Conservation (phyloP, 164 flowering plant genomes). For the Buxus sempervirens region DNA sequence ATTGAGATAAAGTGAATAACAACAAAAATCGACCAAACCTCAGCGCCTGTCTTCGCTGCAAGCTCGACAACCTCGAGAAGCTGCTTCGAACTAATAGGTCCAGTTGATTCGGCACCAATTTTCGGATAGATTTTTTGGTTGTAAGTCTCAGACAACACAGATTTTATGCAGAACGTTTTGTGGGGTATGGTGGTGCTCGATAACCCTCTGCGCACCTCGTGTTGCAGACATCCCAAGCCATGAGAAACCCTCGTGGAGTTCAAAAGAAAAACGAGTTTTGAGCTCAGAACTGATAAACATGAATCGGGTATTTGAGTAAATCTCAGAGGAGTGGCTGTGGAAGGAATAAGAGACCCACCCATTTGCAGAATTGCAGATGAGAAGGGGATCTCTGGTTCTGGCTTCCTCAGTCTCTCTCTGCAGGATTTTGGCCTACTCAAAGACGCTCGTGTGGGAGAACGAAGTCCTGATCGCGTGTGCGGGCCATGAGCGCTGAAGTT, state of each 20-base stretch:
- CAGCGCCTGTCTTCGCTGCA: slow-evolving; percentile 84
- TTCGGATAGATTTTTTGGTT: slow-evolving; percentile 36
- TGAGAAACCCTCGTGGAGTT: slow-evolving; percentile 1
- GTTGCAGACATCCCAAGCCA: neutral
- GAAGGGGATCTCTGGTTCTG: neutral
- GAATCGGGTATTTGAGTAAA: slow-evolving; percentile 16
- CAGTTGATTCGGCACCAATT: slow-evolving; percentile 67
- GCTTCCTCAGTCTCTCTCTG: neutral
- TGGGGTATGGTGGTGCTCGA: slow-evolving; percentile 4
- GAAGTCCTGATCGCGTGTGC: too few relatives aligned
- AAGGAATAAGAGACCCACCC: slow-evolving; percentile 19
- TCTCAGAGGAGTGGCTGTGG: slow-evolving; percentile 9
- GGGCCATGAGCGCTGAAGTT: too few relatives aligned
- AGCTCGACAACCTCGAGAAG: slow-evolving; percentile 64
- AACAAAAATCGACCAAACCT: slow-evolving; percentile 36
- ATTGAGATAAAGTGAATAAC: neutral
- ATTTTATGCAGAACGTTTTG: slow-evolving; percentile 24
- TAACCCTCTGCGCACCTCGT: neutral
- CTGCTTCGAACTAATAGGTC: slow-evolving; percentile 56
- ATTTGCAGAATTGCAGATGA: slow-evolving; percentile 23
- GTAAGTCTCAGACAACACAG: slow-evolving; percentile 48
- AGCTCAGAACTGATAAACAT: slow-evolving; percentile 1
- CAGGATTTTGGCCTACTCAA: too few relatives aligned
- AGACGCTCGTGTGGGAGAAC: too few relatives aligned
- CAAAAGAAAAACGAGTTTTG: slow-evolving; percentile 1